A percentile compares a stretch with the other conserved stretches of the same genome.
Evolutionary conservation across 2,329 filamentous ascomycete species (phyloP).

Genomic region (Trichoderma koningiopsis): DNA sequence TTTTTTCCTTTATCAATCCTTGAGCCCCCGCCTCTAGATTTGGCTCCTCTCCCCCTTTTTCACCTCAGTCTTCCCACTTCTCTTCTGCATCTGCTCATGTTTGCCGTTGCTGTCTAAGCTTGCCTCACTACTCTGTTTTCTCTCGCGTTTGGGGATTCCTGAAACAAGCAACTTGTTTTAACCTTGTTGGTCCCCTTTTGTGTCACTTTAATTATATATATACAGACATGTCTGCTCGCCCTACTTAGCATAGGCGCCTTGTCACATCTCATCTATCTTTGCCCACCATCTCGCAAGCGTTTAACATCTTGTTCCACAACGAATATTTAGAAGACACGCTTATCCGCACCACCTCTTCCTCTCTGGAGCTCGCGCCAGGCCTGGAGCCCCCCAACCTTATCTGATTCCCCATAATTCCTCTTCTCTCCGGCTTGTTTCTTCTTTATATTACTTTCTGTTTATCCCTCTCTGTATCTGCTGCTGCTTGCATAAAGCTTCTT

Average conservation of each 20-base stretch:
- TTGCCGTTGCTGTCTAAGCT: background rate
- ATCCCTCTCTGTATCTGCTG: background rate
- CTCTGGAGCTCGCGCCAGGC: background rate
- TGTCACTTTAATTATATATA: conserved; percentile 11
- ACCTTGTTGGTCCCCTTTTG: conserved; percentile 16
- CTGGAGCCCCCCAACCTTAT: conserved; percentile 14
- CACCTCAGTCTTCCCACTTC: conserved; percentile 1
- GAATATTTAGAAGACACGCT: background rate
- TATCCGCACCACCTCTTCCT: conserved; percentile 1
- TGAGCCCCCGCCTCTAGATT: conserved; percentile 1
- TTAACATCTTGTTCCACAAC: background rate
- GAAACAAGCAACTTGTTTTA: conserved; percentile 18
- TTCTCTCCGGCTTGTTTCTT: background rate
- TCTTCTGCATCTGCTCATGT: conserved; percentile 7
- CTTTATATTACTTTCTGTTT: background rate
- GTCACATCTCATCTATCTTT: background rate
- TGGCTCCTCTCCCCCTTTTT: conserved; percentile 10
- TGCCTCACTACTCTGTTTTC: background rate
- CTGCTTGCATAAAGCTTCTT: background rate
- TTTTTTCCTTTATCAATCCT: conserved; percentile 25
- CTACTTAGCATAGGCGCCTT: conserved; percentile 7
- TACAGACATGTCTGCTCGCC: conserved; percentile 9
- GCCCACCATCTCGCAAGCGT: background rate
- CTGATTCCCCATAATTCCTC: conserved; percentile 1
- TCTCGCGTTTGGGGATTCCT: conserved; percentile 16